Evolutionary conservation across 192 early-diverging fungal genomes (phyloP).

Genomic region (Mortierella hygrophila): DNA sequence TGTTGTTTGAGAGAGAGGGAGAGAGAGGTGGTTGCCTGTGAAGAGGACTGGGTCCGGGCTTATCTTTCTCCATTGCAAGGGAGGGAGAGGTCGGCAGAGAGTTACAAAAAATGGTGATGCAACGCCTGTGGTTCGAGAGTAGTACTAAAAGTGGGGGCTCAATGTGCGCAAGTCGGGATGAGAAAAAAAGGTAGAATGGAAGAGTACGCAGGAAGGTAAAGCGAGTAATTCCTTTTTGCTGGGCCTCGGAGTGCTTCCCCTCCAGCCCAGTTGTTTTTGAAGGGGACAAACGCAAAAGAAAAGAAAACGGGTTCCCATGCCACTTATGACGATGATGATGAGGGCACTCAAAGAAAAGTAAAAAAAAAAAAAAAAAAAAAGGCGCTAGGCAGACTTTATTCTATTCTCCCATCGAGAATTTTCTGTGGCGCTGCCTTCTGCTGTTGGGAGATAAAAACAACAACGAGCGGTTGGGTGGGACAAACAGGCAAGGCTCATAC

Average conservation of each 20-base stretch:
- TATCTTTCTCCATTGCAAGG: conserved; percentile 3
- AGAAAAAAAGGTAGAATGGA: background rate
- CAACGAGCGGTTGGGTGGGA: background rate
- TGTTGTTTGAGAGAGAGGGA: background rate
- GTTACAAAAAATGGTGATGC: background rate
- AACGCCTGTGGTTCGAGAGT: background rate
- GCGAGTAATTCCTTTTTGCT: background rate
- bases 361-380: background rate
- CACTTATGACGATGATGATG: background rate
- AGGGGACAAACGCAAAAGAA: background rate
- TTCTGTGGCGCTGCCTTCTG: background rate
- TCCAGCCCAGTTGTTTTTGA: background rate
- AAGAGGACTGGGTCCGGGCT: background rate
- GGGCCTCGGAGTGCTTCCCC: background rate
- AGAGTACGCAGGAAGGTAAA: too few relatives aligned
- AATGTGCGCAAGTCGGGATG: background rate
- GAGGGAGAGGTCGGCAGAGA: background rate
- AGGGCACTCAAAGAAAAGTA: background rate
- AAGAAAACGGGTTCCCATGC: background rate
- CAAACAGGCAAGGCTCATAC: background rate
- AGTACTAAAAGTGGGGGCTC: too few relatives aligned
- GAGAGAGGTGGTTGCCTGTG: too few relatives aligned
- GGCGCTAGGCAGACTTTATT: background rate
- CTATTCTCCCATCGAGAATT: background rate
- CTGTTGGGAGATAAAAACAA: background rate